Base-by-base conservation (phyloP, 2,329 filamentous ascomycete genomes). In the Dryadomyces sulphureus region DNA sequence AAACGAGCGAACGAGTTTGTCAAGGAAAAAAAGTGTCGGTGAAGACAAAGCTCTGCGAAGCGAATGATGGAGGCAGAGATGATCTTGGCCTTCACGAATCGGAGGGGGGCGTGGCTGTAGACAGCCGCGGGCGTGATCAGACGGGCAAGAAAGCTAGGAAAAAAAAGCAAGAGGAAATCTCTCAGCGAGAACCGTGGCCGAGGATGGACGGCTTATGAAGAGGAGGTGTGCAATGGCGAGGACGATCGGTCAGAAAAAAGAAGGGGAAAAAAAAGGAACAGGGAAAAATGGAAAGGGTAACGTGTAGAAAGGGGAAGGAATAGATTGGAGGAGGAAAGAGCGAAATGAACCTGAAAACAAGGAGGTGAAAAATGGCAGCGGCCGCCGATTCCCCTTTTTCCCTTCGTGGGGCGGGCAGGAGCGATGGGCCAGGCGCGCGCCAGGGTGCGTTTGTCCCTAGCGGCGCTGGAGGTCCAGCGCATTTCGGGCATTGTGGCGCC, bases 331-430 rank as follows among this genome's bases (percentile, higher is more conserved):
- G 38, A 25, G 44, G 36, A 45, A 45, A 38, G 39, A 35, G 41
- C 41, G 41, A 43, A 35, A 42, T 42, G 40, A 42, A 22, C n/a
- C n/a, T 25, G 20, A 41, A 36, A 32, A 22, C 20, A 27, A 34
- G 21, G 25, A 17, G 14, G 35, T 21, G 20, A 41, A 45, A 45
- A 41, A 12, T 16, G 41, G 20, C 12, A 42, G 19, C 19, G 40
- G 40, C 24, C 19, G 14, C 30, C 32, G 16, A n/a, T 32, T 19
- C 40, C 40, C 36, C 36, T 44, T 44, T 21, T 35, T 41, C 36
- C 45, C 34, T 43, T 42, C 45, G 45, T 47, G 45, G 45, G 45
- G 45, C 45, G 40, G 17, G 27, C 7, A 43, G 32, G 8, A 34
- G 41, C 35, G 41, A 38, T 38, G 44, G 36, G 44, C 17, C 38